Base-by-base conservation (phyloP, 2,329 filamentous ascomycete genomes). In the Neophaeococcomyces aloes region DNA sequence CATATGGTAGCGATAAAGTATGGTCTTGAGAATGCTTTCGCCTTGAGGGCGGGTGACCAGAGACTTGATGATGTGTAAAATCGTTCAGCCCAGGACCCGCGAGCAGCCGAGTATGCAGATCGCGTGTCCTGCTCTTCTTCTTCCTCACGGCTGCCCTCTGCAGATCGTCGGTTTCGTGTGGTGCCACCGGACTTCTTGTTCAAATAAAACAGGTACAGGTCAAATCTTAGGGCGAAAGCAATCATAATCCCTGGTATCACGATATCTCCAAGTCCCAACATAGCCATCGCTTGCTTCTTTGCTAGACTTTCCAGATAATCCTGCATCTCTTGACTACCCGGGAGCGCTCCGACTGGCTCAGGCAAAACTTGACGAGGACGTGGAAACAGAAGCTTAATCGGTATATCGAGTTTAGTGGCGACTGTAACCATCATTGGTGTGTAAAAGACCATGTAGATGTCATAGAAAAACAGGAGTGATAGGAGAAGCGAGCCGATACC, bases 251-350 rank as follows among this genome's bases (percentile, higher is more conserved):
- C 91, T 0, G 89, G 89, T 3, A 98, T 71, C 1, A 94, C 84
- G 46, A 98, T 84, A 58, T 98, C 89, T n/a, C 89, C 89, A 0
- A 96, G 72, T 0, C 89, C 89, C 6, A 98, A 78, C 75, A 96
- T 94, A 42, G 85, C 74, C 53, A 73, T 57, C 19, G 68, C 61
- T 47, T 55, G 54, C 30, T 62, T 56, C 49, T 52, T 51, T 10
- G 48, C 47, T 17, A 53, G 41, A 40, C 51, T 53, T 25, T 49
- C 45, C 18, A 52, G 32, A 30, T 55, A 55, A 15, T 52, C 49
- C 36, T 55, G 46, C 49, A 55, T 55, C 1, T 41, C 47, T 3
- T 35, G 30, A 7, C 48, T 52, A 3, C 59, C 59, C 38, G 59
- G 59, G 6, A 66, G 58, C 10, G 65, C 65, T n/a, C 67, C 62